Conservation (phyloP, 371 early-diverging fungal species). For the Haplosporangium sp. region DNA sequence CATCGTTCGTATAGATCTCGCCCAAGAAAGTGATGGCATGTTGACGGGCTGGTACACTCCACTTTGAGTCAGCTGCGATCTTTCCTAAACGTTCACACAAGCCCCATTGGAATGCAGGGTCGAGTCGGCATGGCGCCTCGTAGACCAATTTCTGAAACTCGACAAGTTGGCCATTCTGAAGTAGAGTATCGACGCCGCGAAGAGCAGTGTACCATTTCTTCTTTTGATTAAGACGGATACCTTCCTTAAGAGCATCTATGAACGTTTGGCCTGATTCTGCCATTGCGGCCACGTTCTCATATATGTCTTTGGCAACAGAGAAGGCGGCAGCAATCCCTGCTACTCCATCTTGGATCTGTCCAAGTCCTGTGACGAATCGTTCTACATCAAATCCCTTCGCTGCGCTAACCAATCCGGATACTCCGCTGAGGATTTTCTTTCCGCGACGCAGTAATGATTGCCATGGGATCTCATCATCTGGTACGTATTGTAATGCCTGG, state of each 20-base stretch:
- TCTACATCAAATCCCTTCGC: conserved; percentile 6
- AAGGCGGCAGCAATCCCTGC: neutral
- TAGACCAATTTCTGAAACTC: neutral
- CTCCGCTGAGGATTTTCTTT: neutral
- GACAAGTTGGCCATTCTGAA: conserved; percentile 1
- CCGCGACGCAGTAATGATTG: neutral
- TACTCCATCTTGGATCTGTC: neutral
- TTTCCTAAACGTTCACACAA: neutral
- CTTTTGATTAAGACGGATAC: neutral
- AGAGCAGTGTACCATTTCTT: conserved; percentile 1
- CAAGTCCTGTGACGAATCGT: neutral
- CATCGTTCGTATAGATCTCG: neutral
- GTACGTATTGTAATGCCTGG: conserved; percentile 1
- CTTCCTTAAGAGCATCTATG: neutral
- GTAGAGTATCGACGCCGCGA: neutral
- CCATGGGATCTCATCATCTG: neutral
- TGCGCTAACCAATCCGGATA: neutral
- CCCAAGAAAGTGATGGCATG: neutral
- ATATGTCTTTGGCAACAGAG: neutral
- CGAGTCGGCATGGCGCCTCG: neutral
- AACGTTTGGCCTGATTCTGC: neutral
- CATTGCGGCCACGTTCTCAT: neutral
- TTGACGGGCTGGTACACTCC: neutral
- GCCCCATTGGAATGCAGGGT: neutral
- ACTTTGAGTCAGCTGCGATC: neutral